A percentile compares a stretch with the other conserved stretches of the same genome.
These are phyloP conservation scores for Cymbopogon flexuosus DNA, from an alignment of 202 grass and related monocot genomes.

Conservation along the genomic window DNA sequence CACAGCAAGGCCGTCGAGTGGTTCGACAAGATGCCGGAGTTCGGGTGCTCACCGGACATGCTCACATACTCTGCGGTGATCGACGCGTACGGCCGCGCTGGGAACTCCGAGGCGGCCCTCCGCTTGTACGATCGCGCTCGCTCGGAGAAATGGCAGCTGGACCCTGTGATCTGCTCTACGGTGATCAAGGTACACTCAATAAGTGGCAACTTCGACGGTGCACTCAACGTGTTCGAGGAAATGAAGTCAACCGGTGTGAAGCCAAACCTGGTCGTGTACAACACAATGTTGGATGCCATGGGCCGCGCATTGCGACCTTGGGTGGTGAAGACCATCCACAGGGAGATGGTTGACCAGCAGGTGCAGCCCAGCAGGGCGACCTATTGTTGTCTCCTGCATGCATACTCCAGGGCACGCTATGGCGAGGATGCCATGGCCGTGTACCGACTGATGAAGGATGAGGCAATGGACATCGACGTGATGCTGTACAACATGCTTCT, in stretches of 20 bases:
- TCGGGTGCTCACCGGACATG: constrained; percentile 61
- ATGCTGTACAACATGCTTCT: constrained; percentile 70
- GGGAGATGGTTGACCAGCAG: constrained; percentile 54
- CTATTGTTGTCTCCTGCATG: constrained; percentile 55
- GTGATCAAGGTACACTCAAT: constrained; percentile 62
- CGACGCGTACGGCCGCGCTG: constrained; percentile 63
- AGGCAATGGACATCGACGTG: constrained; percentile 46
- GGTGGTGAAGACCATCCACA: constrained; percentile 87
- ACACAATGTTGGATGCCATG: constrained; percentile 82
- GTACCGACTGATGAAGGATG: constrained; percentile 58
- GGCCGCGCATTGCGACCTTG: constrained; percentile 71
- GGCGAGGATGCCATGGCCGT: constrained; percentile 63
- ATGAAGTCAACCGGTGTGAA: constrained; percentile 74
- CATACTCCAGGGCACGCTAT: constrained; percentile 81
- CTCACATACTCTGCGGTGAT: constrained; percentile 73
- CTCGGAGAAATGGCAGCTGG: constrained; percentile 55
- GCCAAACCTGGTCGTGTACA: constrained; percentile 79
- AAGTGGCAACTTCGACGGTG: constrained; percentile 76
- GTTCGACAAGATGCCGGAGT: constrained; percentile 82
- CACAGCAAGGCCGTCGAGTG: constrained; percentile 73
- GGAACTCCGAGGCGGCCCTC: constrained; percentile 59
- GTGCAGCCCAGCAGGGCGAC: constrained; percentile 53
- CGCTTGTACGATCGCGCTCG: constrained; percentile 68
- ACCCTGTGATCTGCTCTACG: constrained; percentile 61
- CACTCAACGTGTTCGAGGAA: constrained; percentile 89